Conservation (phyloP, 2,329 filamentous ascomycete species). For the Emergomyces orientalis region DNA sequence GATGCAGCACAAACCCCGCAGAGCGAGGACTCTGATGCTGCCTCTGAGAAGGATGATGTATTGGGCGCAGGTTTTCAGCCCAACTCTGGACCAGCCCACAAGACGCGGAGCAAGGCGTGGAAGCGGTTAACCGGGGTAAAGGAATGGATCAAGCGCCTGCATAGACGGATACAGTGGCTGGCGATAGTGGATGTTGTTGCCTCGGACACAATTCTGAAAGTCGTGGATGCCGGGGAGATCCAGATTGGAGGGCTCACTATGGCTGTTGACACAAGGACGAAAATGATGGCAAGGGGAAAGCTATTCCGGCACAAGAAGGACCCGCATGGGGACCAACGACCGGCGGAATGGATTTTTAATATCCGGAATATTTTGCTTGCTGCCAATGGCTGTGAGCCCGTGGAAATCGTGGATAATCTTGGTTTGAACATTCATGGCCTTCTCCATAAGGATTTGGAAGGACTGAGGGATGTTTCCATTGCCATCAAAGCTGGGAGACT, state of each 20-base stretch:
- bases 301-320: constrained; percentile 74
- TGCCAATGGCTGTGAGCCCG: constrained; percentile 69
- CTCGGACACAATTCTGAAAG: constrained; percentile 64
- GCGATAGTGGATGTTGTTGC: constrained; percentile 82
- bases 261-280: constrained; percentile 80
- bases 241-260: constrained; percentile 77
- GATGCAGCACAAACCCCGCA: constrained; percentile 16
- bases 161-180: constrained; percentile 80
- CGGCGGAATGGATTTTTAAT: constrained; percentile 90
- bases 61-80: constrained; percentile 10
- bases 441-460: constrained; percentile 74
- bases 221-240: constrained; percentile 73
- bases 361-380: constrained; percentile 82
- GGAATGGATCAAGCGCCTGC: constrained; percentile 75
- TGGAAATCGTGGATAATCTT: constrained; percentile 80
- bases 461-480: constrained; percentile 80
- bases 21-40: constrained; percentile 15
- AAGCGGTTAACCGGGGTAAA: constrained; percentile 67
- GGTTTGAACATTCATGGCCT: constrained; percentile 87
- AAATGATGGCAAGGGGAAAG: constrained; percentile 82
- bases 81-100: not conserved
- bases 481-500: constrained; percentile 84
- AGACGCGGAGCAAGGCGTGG: constrained; percentile 63
- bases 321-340: constrained; percentile 53
- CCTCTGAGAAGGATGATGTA: constrained; percentile 8